These are phyloP conservation scores for Eruca vesicaria DNA, from an alignment of 441 rosid genomes.

Conservation along the genomic window DNA sequence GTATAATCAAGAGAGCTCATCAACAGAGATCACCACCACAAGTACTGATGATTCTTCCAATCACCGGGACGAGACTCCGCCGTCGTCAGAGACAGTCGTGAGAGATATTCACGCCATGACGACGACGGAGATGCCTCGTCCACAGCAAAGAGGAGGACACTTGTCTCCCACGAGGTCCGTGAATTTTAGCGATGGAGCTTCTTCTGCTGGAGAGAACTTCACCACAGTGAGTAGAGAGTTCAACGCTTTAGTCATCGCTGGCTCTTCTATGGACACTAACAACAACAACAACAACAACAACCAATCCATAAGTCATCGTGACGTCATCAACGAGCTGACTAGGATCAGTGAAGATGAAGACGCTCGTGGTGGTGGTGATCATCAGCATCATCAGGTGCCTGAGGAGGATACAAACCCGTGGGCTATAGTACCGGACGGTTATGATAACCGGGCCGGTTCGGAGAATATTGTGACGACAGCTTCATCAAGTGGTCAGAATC, in stretches of 20 bases:
- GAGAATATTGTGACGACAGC: conserved; percentile 11
- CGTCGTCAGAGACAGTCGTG: conserved; percentile 19
- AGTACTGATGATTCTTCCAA: neutral
- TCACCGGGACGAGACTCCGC: conserved; percentile 7
- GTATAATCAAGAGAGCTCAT: conserved; percentile 15
- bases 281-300: neutral
- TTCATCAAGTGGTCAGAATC: conserved; percentile 24
- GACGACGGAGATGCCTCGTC: conserved; percentile 52
- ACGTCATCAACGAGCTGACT: conserved; percentile 39
- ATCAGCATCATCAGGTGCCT: conserved; percentile 17
- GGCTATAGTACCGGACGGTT: conserved; percentile 79
- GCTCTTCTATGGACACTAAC: neutral
- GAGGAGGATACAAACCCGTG: conserved; percentile 74
- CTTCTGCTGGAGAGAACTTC: conserved; percentile 60
- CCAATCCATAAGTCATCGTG: conserved; percentile 8
- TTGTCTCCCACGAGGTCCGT: conserved; percentile 45
- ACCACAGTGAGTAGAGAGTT: conserved; percentile 80
- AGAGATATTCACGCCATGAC: conserved; percentile 87
- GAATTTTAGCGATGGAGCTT: conserved; percentile 24
- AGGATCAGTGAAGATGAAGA: conserved; percentile 62
- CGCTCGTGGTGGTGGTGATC: neutral
- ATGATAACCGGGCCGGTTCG: conserved; percentile 15
- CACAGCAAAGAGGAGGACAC: conserved; percentile 32
- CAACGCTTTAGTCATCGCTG: conserved; percentile 53
- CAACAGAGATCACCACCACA: conserved; percentile 23